Base-by-base conservation (phyloP, 345 rosid species). In the Lumnitzera littorea region DNA sequence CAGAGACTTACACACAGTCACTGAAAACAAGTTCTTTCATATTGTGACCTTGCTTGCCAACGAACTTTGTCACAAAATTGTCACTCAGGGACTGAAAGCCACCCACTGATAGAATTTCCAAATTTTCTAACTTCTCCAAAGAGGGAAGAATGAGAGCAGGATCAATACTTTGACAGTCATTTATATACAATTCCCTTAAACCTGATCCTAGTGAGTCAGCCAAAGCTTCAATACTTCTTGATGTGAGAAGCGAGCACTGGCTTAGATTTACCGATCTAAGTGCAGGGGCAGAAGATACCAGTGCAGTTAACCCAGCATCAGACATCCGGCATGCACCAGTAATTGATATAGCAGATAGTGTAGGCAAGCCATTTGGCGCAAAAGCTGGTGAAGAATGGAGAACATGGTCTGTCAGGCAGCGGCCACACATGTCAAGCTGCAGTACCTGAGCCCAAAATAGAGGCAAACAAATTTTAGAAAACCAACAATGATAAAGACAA, bases 401-500 rank as follows among this genome's bases (percentile, higher is more conserved):
- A 31, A 58, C 24, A 61, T 78, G 78, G 77, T 92, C 98, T 49
- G 94, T 61, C 83, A 92, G 48, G 71, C 96, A 87, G 57, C 85
- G 87, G 13, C 98, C 98, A 76, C 94, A 82, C 55, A 72, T 79
- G 67, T 85, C 91, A 41, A 92, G 91, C 71, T 92, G 98, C 62
- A 92, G 79, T 68, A 92, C 88, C 98, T 88, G 82, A 64, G 58
- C 59, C 64, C 71, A 41, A 16, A 67, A 68, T 68, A 68, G 3
- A 24, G 57, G 47, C 68, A 50, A 53, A 11, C 62, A 56, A 62
- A 68, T 48, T 58, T 55, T 47, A 41, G 11, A 23, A 54, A 60
- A 56, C 48, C 31, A 17, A 47, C 20, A 17, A 62, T 17, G 15
- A 24, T 15, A 15, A 24, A 25, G 12, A 13, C 43, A 36, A 36